Base-by-base conservation (phyloP, 148 eudicot species). In the Vaccinium darrowii region DNA sequence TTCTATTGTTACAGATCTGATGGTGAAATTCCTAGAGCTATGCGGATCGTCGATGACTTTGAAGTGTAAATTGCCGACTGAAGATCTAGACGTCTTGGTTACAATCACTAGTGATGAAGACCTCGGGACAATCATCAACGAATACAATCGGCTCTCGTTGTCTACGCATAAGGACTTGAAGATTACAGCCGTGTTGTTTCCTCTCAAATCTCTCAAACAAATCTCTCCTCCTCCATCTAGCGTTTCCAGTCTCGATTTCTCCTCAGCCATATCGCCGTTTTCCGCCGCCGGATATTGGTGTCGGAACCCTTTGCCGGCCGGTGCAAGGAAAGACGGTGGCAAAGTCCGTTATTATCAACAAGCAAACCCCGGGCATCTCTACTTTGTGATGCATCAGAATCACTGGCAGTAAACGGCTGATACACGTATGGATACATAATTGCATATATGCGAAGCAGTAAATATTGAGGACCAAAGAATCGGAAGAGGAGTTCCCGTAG, bases 31-130 rank as follows among this genome's bases (percentile, higher is more conserved):
- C 67, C 87, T 84, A 15, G 95, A 91, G 62, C 33, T 94, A 30
- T 90, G 94, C 62, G 95, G 92, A 7, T 30, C 84, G 10, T 57
- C 90, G 19, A 89, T 92, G 85, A 83, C 19, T 12, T 16, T 94
- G 72, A 62, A 92, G 84, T 93, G 96, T 74, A 94, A 94, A 80
- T 84, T 94, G 39, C 98, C 98, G 50, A 90, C 85, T 0, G 98
- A 94, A 84, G 98, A 94, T 81, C 85, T 94, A 5, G 98, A 94
- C 60, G 94, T 91, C 11, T 54, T 94, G 7, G 88, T 94, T 10
- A 83, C 95, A 0, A 80, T 94, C 77, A 92, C 94, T 76, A 93
- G 92, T 13, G 95, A 93, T 47, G 94, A 93, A 79, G 98, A 93
- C 85, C 91, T 94, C 19, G 85, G 52, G 0, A 92, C 92, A 75